Evolutionary conservation across 352 stramenopile genomes (phyloP).

Genomic region (Pythium oligandrum): DNA sequence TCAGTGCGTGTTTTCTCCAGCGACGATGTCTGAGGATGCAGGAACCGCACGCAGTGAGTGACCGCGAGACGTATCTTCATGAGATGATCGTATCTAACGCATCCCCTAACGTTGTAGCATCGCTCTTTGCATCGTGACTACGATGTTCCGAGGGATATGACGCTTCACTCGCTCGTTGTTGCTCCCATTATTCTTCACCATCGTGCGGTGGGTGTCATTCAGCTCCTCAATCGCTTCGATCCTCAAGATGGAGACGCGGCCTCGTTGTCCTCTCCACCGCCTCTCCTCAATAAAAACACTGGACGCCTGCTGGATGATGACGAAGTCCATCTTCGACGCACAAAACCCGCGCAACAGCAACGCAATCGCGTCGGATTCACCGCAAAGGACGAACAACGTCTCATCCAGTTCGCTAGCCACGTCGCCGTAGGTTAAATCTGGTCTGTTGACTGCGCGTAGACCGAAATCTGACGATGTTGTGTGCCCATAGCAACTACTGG

Average conservation of each 20-base stretch:
- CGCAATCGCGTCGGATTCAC: constrained; percentile 32
- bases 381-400: constrained; percentile 56
- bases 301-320: constrained; percentile 18
- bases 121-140: constrained; percentile 54
- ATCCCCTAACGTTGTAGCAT: constrained; percentile 22
- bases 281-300: background rate
- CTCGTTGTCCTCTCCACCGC: background rate
- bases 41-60: constrained; percentile 21
- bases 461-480: background rate
- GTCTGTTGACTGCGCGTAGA: background rate
- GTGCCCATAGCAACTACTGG: constrained; percentile 31
- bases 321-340: constrained; percentile 37
- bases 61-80: too few relatives aligned
- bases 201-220: constrained; percentile 48
- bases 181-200: constrained; percentile 48
- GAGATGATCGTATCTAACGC: too few relatives aligned
- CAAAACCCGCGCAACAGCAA: constrained; percentile 18
- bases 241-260: constrained; percentile 4
- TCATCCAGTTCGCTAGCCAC: constrained; percentile 60
- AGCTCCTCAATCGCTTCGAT: constrained; percentile 57
- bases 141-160: constrained; percentile 44
- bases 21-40: constrained; percentile 56
- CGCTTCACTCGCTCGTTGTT: constrained; percentile 52
- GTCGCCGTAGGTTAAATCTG: constrained; percentile 24
- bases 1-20: constrained; percentile 54